Base-by-base conservation (phyloP, 345 rosid species). In the Bruguiera parviflora region DNA sequence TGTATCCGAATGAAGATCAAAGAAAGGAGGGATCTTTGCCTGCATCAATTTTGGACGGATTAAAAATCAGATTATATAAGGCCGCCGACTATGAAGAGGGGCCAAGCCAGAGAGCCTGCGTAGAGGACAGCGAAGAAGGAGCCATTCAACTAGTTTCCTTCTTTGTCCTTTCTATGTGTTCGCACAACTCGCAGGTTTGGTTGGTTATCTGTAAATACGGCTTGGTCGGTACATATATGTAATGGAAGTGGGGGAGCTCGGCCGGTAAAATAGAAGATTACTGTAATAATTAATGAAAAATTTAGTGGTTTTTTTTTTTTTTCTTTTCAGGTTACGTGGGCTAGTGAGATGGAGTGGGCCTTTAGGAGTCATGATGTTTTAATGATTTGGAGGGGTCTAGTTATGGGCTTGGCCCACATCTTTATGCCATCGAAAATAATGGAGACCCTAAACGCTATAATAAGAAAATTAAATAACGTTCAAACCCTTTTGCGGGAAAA, bases 341-440 rank as follows among this genome's bases (percentile, higher is more conserved):
- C 56, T 58, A 2, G 19, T 13, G 49, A 20, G 2, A 24, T 63
- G 5, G 19, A 51, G 56, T 72, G 76, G 76, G 73, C 80, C 72
- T 65, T 57, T 9, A 10, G 15, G 43, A 32, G 46, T 46, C 33
- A 68, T 72, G 21, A 68, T 72, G 59, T 5, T 8, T 53, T 56
- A 11, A 53, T 77, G 71, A 77, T 77, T 72, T 68, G 28, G 80
- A 68, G 73, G 80, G 80, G 57, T 37, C 37, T 35, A 39, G 13
- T 15, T 8, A 10, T 55, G 71, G 75, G 64, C 47, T 58, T 53
- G 71, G 71, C 61, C 62, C 11, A 33, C 67, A 6, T 71, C 22
- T 31, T 22, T 39, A 3, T 2, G 13, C 22, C 49, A 8, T 55
- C n/a, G 16, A 4, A 55, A 9, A 3, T 10, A 22, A 55, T 55